Evolutionary conservation across 2,329 filamentous ascomycete genomes (phyloP).

Genomic region (Aureobasidium sp.): DNA sequence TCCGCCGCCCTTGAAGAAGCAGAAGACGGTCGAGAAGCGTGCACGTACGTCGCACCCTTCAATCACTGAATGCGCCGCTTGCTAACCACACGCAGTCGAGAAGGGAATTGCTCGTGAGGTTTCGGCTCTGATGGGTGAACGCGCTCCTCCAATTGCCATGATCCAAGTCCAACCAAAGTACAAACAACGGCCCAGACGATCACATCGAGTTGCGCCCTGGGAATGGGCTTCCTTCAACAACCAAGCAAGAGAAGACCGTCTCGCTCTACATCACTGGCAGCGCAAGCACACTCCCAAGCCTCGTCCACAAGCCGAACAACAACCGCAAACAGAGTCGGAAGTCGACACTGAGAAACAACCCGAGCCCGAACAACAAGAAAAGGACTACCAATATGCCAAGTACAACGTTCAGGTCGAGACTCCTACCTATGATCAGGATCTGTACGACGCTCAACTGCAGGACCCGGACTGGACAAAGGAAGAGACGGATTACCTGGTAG

Average conservation of each 20-base stretch:
- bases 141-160: constrained; percentile 43
- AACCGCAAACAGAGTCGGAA: constrained; percentile 22
- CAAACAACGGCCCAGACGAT: constrained; percentile 43
- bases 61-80: neutral
- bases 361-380: constrained; percentile 36
- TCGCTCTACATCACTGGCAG: constrained; percentile 76
- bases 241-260: constrained; percentile 63
- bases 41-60: constrained; percentile 37
- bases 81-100: constrained; percentile 17
- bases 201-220: constrained; percentile 33
- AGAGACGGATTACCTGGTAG: constrained; percentile 87
- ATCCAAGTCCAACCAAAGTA: constrained; percentile 45
- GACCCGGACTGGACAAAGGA: constrained; percentile 79
- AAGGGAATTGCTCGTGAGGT: constrained; percentile 46
- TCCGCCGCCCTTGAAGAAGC: constrained; percentile 61
- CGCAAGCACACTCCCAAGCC: constrained; percentile 43
- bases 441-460: constrained; percentile 70
- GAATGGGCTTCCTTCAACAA: constrained; percentile 67
- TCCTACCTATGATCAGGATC: constrained; percentile 77
- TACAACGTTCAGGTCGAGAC: constrained; percentile 77
- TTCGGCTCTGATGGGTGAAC: constrained; percentile 44
- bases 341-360: constrained; percentile 22
- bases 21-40: constrained; percentile 56
- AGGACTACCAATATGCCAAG: constrained; percentile 63
- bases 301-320: constrained; percentile 21